Evolutionary conservation across 495 filamentous ascomycete species (phyloP), one percentile per base, ranked within the genome.

Genomic region (Trichoderma asperelloides): DNA sequence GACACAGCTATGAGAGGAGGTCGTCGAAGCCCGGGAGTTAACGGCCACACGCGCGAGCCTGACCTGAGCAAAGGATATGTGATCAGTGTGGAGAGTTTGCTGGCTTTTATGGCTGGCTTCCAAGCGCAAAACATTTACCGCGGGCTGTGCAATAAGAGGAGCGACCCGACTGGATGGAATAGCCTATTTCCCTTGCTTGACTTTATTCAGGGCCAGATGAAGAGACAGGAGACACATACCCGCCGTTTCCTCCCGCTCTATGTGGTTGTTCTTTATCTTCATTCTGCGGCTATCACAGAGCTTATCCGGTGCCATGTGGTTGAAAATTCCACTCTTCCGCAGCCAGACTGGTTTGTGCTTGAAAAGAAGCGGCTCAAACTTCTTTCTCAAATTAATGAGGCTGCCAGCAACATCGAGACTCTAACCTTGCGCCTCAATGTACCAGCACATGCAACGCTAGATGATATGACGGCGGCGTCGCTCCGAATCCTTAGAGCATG

Each of bases 31-130:
- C 6, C 28, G 62, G 43, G 37, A 21, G 62, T 18, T 55, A 40
- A 7, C 28, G 64, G 43, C 18, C 21, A 30, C 63, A 16, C 63
- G 40, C 13, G 57, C 13, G 64, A 71, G 9, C 49, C 66, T 13
- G 71, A 80, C 23, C 69, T 73, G 13, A 73, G 74, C 57, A 72
- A 71, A 25, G 73, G 69, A 23, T 67, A 72, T 21, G 71, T 69
- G 3, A 68, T 77, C 13, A 77, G 78, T 49, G 68, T 82, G 15
- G 79, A 82, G 68, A 78, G 78, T 74, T 64, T 81, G 0, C 68
- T 77, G 9, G 69, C 74, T 1, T 82, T 80, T 71, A 80, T 81
- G 74, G 68, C 76, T 9, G 69, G 74, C 0, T 82, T 78, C 66
- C 65, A 74, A 64, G 51, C 67, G 4, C 63, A 73, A 45, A 76